Percentiles rank a stretch among this genome's conserved stretches.
These are phyloP conservation scores for Vaccinium myrtillus DNA, from an alignment of 148 eudicot genomes.

Conservation along the genomic window DNA sequence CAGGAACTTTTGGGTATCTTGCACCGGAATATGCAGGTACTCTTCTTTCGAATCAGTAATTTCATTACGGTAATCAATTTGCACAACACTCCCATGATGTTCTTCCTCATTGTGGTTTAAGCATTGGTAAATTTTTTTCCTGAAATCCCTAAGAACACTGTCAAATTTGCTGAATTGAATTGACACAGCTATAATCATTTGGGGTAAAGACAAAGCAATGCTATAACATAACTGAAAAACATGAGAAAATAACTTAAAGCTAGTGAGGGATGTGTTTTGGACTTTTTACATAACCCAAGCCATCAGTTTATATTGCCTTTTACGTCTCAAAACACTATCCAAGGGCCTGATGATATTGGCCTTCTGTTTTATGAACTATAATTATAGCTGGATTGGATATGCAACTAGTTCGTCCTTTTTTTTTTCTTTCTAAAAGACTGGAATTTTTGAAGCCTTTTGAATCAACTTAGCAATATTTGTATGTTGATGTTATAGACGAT, in stretches of 20 bases:
- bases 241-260: background rate
- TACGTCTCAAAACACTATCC: background rate
- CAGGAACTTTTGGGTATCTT: conserved; percentile 49
- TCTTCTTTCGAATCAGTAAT: background rate
- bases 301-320: background rate
- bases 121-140: background rate
- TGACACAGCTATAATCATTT: background rate
- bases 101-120: background rate
- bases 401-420: background rate
- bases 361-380: background rate
- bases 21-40: conserved; percentile 55
- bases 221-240: background rate
- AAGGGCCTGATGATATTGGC: background rate
- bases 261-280: background rate
- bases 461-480: background rate
- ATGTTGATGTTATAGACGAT: background rate
- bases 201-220: background rate
- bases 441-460: background rate
- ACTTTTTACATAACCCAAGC: background rate
- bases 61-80: background rate
- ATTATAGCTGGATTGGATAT: background rate
- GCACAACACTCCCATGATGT: background rate
- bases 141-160: background rate
- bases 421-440: background rate
- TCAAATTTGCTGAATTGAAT: background rate